Evolutionary conservation across 306 rosid genomes (phyloP).

Genomic region (Cicer arietinum): DNA sequence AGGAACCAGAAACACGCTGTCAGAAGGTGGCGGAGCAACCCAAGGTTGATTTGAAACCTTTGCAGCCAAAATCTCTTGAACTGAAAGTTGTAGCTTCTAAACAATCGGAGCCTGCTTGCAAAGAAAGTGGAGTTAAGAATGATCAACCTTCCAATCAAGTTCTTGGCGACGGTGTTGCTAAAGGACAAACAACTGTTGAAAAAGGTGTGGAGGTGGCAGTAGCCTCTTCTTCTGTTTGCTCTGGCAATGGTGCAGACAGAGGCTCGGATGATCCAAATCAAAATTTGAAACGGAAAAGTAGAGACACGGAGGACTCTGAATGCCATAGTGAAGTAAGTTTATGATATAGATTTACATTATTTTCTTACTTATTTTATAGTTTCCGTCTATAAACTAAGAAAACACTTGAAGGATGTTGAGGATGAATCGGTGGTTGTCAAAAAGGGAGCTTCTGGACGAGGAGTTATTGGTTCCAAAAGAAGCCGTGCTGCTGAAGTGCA

Average conservation of each 20-base stretch:
- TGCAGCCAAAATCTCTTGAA: slow-evolving; percentile 57
- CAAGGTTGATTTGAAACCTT: slow-evolving; percentile 54
- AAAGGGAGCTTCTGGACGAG: slow-evolving; percentile 59
- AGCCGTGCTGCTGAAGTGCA: slow-evolving; percentile 99
- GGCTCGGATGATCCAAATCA: slow-evolving; percentile 60
- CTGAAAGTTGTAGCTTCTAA: slow-evolving; percentile 50
- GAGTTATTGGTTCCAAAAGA: slow-evolving; percentile 71
- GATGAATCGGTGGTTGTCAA: slow-evolving; percentile 79
- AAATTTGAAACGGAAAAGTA: slow-evolving; percentile 74
- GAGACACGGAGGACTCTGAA: slow-evolving; percentile 80
- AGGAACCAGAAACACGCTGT: slow-evolving; percentile 52
- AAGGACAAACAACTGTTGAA: slow-evolving; percentile 58
- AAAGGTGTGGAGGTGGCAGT: slow-evolving; percentile 60
- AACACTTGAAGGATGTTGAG: slow-evolving; percentile 75
- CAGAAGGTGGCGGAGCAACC: slow-evolving; percentile 55
- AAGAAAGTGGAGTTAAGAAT: slow-evolving; percentile 53
- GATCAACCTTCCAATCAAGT: slow-evolving; percentile 52
- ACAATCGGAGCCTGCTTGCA: slow-evolving; percentile 55
- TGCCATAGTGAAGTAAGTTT: slow-evolving; percentile 92
- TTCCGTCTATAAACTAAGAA: slow-evolving; percentile 49
- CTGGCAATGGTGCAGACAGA: slow-evolving; percentile 75
- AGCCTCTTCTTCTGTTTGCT: slow-evolving; percentile 88
- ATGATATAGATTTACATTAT: slow-evolving; percentile 33
- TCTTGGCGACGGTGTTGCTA: slow-evolving; percentile 52
- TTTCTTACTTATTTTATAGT: slow-evolving; percentile 28